Base-by-base conservation (phyloP, 495 filamentous ascomycete genomes). In the Penicillium waksmanii region DNA sequence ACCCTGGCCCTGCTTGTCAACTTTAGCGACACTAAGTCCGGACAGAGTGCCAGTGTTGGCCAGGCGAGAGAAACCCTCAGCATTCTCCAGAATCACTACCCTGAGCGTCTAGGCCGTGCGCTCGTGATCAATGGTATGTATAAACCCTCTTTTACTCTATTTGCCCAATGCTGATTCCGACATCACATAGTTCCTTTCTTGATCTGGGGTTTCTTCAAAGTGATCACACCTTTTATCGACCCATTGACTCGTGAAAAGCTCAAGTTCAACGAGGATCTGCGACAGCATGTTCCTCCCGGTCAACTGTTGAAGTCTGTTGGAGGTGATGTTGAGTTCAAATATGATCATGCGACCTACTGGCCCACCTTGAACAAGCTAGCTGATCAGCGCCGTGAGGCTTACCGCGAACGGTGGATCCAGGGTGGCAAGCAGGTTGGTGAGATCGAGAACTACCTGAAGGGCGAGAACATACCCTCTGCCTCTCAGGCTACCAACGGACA, bases 181-280 rank as follows among this genome's bases (percentile, higher is more conserved):
- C 2, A 55, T 55, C 46, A 25, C 50, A 11, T 63, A 93, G 90
- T 96, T 51, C 95, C 94, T 12, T 96, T 90, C 85, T 78, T 93
- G 51, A 88, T 97, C 53, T 85, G 81, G 72, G 88, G 86, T 23
- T 98, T 98, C 82, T 96, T 97, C 82, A 97, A 96, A 75, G 74
- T 96, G 58, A 93, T 98, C 75, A 90, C 85, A 18, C 93, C 94
- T 27, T 98, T 98, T 73, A 96, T 98, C 71, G 95, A 98, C 75
- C 95, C 95, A 9, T 60, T 88, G 58, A 98, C 95, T 15, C 85
- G 87, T 15, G 84, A 95, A 62, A 98, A 98, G 80, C 84, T 98
- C 67, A 92, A 90, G 69, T 98, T 97, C 81, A 96, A 97, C 75
- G 90, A 96, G 65, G 89, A 96, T 65, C 82, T 95, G 74, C 76